phyloP scores from a whole-genome alignment of 148 eudicot genomes.

The Cornus controversa region DNA sequence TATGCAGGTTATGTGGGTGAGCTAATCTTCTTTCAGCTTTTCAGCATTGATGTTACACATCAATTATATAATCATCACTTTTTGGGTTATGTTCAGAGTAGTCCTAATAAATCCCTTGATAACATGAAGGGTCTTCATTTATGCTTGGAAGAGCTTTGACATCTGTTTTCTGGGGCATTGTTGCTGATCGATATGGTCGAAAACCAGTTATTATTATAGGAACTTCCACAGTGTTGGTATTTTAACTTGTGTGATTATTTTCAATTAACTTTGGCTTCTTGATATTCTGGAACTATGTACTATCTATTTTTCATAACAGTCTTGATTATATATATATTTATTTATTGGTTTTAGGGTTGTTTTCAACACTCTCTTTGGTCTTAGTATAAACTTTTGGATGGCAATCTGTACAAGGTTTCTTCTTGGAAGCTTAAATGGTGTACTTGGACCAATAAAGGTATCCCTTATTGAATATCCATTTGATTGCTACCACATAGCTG shows the following conservation, averaged over 20 bases:
- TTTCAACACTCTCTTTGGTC: slow-evolving; percentile 88
- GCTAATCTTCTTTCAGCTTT: slow-evolving; percentile 11
- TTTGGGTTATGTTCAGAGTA: background rate
- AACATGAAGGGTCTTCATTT: slow-evolving; percentile 58
- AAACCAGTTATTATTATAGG: slow-evolving; percentile 80
- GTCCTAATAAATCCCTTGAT: background rate
- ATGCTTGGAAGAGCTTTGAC: slow-evolving; percentile 90
- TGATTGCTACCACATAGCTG: background rate
- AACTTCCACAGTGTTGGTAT: slow-evolving; percentile 55
- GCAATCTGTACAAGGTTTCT: slow-evolving; percentile 79
- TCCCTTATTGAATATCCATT: background rate
- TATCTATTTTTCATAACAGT: background rate
- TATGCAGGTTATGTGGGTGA: slow-evolving; percentile 89
- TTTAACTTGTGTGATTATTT: background rate
- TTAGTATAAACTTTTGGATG: slow-evolving; percentile 88
- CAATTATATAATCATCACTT: background rate
- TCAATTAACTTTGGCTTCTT: background rate
- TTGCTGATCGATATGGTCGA: slow-evolving; percentile 93
- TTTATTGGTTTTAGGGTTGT: slow-evolving; percentile 52
- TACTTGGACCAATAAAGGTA: slow-evolving; percentile 92
- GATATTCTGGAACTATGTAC: background rate
- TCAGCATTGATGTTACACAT: background rate
- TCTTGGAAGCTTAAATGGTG: slow-evolving; percentile 76
- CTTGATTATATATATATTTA: background rate
- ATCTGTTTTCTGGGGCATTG: slow-evolving; percentile 71